A percentile compares a stretch with the other conserved stretches of the same genome.
These are phyloP conservation scores for Aspergillus ostianus DNA, from an alignment of 495 filamentous ascomycete species.

Conservation along the genomic window DNA sequence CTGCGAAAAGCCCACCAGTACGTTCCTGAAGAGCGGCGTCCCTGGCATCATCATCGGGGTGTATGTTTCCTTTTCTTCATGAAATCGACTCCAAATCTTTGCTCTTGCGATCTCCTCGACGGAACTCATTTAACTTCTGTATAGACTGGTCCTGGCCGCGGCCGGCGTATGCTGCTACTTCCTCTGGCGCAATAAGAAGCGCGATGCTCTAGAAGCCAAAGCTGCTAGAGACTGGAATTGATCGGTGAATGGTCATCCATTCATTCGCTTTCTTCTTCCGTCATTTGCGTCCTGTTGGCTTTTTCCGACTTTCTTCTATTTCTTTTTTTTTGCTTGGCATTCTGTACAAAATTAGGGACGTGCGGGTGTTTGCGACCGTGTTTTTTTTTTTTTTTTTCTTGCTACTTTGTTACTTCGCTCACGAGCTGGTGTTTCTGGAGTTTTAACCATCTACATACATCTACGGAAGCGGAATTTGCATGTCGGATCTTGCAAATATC, in stretches of 20 bases:
- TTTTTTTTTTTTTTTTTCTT: background rate
- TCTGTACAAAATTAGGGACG: background rate
- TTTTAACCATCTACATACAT: background rate
- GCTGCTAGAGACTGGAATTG: slow-evolving; percentile 14
- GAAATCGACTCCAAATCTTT: background rate
- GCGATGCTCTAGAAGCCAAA: slow-evolving; percentile 14
- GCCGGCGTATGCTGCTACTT: slow-evolving; percentile 13
- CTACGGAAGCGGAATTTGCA: background rate
- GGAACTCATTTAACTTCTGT: background rate
- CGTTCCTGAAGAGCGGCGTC: slow-evolving; percentile 18
- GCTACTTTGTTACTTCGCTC: background rate
- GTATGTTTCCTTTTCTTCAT: slow-evolving; percentile 8
- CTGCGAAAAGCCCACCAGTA: slow-evolving; percentile 17
- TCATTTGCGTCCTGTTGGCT: background rate
- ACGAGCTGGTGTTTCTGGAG: background rate
- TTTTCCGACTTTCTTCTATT: too few species aligned
- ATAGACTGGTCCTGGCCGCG: slow-evolving; percentile 12
- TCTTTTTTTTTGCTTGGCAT: background rate
- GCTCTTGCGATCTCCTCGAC: background rate
- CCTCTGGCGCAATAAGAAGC: slow-evolving; percentile 16
- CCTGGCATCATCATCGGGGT: slow-evolving; percentile 19
- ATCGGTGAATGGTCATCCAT: background rate
- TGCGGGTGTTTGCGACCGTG: background rate
- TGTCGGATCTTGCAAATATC: background rate
- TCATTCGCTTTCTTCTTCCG: background rate